A percentile compares a stretch with the other conserved stretches of the same genome.
Conservation (phyloP, 129 eudicot genomes). For the Helianthus tuberosus region DNA sequence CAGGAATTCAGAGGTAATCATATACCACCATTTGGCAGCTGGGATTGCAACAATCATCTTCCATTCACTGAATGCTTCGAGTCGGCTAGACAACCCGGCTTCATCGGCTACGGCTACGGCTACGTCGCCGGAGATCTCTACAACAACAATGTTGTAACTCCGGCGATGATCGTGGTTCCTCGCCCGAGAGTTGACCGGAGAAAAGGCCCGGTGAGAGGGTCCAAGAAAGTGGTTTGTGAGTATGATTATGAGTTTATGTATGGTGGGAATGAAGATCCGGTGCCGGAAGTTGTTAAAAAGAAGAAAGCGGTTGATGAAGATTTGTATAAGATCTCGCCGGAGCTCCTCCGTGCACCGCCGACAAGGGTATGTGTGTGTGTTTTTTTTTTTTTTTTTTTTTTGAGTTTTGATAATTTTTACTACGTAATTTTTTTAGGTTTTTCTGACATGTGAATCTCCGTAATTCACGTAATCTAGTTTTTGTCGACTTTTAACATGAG, state of each 20-base stretch:
- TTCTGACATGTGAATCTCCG: conserved; percentile 41
- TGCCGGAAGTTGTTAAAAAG: conserved; percentile 24
- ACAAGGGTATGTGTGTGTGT: conserved; percentile 50
- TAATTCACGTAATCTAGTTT: conserved; percentile 24
- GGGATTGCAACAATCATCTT: conserved; percentile 74
- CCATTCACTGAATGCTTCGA: conserved; percentile 92
- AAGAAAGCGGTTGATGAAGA: conserved; percentile 91
- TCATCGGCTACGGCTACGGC: conserved; percentile 47
- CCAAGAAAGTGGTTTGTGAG: conserved; percentile 59
- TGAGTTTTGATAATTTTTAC: too few relatives aligned
- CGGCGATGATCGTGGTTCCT: conserved; percentile 95
- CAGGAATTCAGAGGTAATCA: conserved; percentile 70
- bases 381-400: too few relatives aligned
- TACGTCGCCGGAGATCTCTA: conserved; percentile 93
- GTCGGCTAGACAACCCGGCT: conserved; percentile 66
- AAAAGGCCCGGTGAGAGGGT: conserved; percentile 42
- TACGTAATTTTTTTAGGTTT: background rate
- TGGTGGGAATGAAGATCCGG: conserved; percentile 46
- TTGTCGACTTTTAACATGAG: conserved; percentile 26
- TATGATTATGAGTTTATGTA: conserved; percentile 32
- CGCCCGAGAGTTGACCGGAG: conserved; percentile 50
- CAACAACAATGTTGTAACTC: conserved; percentile 78
- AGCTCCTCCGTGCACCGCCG: conserved; percentile 67
- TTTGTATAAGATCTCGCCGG: conserved; percentile 89
- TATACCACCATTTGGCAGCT: conserved; percentile 89